These are phyloP conservation scores for Dictyostelium citrinum DNA, from an alignment of 78 protist species.

Conservation along the genomic window DNA sequence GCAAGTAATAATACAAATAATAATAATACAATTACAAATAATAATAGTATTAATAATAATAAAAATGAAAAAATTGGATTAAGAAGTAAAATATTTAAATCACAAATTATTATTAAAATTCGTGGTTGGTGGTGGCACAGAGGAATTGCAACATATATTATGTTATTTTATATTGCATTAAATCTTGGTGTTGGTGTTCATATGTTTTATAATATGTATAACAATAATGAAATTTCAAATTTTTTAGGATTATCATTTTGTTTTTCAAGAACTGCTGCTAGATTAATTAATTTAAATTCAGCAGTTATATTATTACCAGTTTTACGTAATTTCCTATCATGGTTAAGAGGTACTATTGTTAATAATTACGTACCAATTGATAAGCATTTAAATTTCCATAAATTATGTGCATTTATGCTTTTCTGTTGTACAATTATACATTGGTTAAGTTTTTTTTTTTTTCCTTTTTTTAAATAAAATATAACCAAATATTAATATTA, in stretches of 20 bases:
- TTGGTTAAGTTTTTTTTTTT: conserved; percentile 14
- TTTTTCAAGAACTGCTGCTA: conserved; percentile 70
- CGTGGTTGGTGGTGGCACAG: conserved; percentile 61
- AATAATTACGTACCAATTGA: conserved; percentile 84
- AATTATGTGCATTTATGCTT: conserved; percentile 42
- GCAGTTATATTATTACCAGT: conserved; percentile 86
- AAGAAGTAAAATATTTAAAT: background rate
- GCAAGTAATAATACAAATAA: background rate
- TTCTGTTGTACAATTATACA: conserved; percentile 46
- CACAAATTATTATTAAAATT: conserved; percentile 2
- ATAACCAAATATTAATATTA: too few relatives aligned
- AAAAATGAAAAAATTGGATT: background rate
- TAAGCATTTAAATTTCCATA: conserved; percentile 84
- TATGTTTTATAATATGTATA: conserved; percentile 7
- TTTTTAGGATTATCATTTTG: conserved; percentile 34
- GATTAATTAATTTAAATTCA: conserved; percentile 80
- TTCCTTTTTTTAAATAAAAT: too few relatives aligned
- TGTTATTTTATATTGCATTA: conserved; percentile 5
- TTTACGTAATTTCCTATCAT: conserved; percentile 79
- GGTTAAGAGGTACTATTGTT: conserved; percentile 35
- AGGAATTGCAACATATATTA: conserved; percentile 8
- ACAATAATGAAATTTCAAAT: background rate
- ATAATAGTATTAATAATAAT: background rate
- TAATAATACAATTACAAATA: background rate
- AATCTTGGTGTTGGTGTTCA: conserved; percentile 35